Percentiles rank a stretch among this genome's conserved stretches.
phyloP scores from a whole-genome alignment of 177 flowering plant genomes.

The Vitis hybrid region DNA sequence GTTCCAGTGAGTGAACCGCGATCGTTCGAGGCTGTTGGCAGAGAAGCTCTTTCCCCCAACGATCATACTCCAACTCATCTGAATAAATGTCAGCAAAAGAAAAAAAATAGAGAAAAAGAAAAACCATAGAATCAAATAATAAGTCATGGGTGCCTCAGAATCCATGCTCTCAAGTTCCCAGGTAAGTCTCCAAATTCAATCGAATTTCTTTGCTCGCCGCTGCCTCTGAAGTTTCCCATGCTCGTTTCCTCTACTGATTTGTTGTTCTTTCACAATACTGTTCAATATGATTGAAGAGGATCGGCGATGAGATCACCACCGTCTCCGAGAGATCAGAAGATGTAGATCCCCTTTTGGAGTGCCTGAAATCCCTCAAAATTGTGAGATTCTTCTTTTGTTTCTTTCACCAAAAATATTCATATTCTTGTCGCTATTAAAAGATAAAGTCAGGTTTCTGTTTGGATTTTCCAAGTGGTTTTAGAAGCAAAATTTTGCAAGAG shows the following conservation, averaged over 20 bases:
- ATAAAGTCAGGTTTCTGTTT: neutral
- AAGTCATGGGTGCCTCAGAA: conserved; percentile 58
- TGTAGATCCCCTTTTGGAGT: conserved; percentile 73
- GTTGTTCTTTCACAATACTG: neutral
- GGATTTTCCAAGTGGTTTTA: neutral
- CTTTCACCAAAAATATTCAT: neutral
- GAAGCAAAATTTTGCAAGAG: no score
- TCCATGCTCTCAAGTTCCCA: conserved; percentile 46
- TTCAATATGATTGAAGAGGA: conserved; percentile 13
- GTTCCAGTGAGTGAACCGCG: no score
- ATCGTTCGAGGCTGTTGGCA: no score
- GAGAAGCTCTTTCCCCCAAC: no score
- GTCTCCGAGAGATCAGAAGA: conserved; percentile 57
- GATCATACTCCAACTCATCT: no score
- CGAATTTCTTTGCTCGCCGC: neutral
- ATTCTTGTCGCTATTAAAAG: neutral
- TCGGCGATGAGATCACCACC: conserved; percentile 68
- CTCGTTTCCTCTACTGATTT: neutral
- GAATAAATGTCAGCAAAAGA: no score
- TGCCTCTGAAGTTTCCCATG: no score
- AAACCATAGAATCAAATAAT: neutral
- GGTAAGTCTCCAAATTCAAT: conserved; percentile 15
- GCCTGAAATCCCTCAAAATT: conserved; percentile 66
- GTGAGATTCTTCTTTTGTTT: conserved; percentile 38
- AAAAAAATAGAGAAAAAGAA: no score